These are phyloP conservation scores for Pseudonectria foliicola DNA, from an alignment of 2,329 filamentous ascomycete genomes.

Conservation along the genomic window DNA sequence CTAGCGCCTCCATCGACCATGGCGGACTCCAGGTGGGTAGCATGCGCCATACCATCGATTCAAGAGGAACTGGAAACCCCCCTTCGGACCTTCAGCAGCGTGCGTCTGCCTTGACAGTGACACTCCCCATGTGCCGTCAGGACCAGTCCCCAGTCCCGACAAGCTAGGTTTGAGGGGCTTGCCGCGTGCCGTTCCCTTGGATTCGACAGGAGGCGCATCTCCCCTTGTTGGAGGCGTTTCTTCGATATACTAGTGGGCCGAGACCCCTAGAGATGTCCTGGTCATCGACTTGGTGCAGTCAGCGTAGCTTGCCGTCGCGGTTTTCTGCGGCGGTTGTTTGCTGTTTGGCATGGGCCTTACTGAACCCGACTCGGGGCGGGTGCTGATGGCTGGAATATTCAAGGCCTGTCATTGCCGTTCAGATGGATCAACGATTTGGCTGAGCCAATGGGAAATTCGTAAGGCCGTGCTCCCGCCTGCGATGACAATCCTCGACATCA, in stretches of 20 bases:
- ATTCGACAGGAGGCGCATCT: no score
- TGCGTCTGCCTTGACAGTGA: constrained; percentile 6
- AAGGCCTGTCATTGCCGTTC: constrained; percentile 1
- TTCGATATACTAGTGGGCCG: no score
- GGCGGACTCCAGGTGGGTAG: no score
- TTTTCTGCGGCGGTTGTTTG: neutral
- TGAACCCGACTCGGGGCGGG: no score
- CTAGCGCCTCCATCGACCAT: no score
- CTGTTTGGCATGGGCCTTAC: no score
- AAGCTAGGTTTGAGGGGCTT: constrained; percentile 1
- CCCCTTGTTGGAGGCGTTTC: no score
- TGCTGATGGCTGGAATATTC: neutral
- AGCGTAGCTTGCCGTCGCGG: neutral
- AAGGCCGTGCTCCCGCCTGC: constrained; percentile 7
- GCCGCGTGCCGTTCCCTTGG: constrained; percentile 5
- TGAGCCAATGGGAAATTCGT: constrained; percentile 9
- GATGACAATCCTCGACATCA: constrained; percentile 16
- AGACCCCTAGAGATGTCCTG: neutral
- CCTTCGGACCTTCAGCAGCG: constrained; percentile 4
- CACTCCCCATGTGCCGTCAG: constrained; percentile 4
- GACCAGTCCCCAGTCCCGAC: neutral
- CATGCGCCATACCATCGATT: no score
- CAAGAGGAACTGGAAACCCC: no score
- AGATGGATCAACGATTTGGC: constrained; percentile 9
- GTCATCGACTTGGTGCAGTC: neutral